Percentiles rank a stretch among this genome's conserved stretches.
Evolutionary conservation across 225 moss, liverwort and hornwort genomes (phyloP).

Genomic region (Anthoceros angustus): DNA sequence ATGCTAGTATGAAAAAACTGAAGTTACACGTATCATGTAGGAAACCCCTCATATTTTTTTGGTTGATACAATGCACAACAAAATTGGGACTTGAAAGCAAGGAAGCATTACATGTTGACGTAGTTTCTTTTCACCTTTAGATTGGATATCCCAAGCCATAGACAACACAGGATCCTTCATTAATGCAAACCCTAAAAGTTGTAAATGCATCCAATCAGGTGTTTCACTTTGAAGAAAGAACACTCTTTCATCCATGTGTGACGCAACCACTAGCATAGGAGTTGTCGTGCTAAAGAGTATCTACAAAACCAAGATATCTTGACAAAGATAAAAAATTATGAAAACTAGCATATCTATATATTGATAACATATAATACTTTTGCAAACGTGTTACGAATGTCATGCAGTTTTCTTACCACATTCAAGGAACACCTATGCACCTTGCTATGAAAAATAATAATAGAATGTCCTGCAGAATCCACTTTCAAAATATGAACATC

Average conservation of each 20-base stretch:
- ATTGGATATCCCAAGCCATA: constrained; percentile 42
- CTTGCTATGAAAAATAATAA: constrained; percentile 24
- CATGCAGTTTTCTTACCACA: constrained; percentile 27
- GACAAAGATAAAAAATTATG: not conserved
- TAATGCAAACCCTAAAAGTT: constrained; percentile 46
- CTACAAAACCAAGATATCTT: constrained; percentile 13
- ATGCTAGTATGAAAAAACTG: not conserved
- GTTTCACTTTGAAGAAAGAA: constrained; percentile 52
- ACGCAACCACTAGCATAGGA: constrained; percentile 38
- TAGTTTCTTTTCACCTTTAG: constrained; percentile 17
- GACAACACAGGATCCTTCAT: constrained; percentile 46
- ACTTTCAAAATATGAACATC: constrained; percentile 36
- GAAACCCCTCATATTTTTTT: not conserved
- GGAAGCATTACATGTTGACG: not conserved
- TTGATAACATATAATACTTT: not conserved
- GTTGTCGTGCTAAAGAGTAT: constrained; percentile 29
- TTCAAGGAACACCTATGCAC: constrained; percentile 43
- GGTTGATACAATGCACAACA: not conserved
- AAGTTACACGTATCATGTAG: not conserved
- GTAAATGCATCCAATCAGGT: constrained; percentile 33
- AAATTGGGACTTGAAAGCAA: not conserved
- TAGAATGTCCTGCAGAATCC: constrained; percentile 30
- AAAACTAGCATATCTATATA: not conserved
- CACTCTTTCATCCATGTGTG: constrained; percentile 40
- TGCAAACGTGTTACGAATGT: not conserved